Conservation (phyloP, 441 rosid species). For the Jatropha multifida region DNA sequence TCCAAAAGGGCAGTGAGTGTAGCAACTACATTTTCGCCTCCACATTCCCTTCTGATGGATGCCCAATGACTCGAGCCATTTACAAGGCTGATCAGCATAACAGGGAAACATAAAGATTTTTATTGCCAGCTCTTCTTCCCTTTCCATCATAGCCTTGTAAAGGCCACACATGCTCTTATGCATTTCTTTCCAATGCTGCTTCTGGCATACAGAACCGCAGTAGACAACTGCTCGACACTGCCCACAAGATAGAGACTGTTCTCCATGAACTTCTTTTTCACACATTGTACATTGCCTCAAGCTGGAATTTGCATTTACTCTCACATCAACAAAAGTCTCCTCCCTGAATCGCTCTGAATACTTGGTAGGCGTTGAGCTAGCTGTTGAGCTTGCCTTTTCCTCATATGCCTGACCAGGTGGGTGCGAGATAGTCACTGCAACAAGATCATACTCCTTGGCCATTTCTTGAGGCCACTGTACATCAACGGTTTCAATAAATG, state of each 20-base stretch:
- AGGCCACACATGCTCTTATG: conserved; percentile 46
- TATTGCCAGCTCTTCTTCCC: conserved; percentile 49
- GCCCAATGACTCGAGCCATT: conserved; percentile 44
- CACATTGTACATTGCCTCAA: conserved; percentile 41
- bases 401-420: conserved; percentile 63
- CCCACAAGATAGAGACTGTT: conserved; percentile 39
- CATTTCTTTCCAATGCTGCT: conserved; percentile 46
- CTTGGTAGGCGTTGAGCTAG: conserved; percentile 44
- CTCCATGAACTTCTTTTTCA: conserved; percentile 40
- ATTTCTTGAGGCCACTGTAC: conserved; percentile 72
- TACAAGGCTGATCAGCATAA: conserved; percentile 41
- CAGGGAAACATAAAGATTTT: conserved; percentile 44
- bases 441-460: conserved; percentile 49
- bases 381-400: conserved; percentile 43
- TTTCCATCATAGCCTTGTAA: conserved; percentile 51
- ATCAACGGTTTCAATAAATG: conserved; percentile 75
- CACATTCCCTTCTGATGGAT: conserved; percentile 53
- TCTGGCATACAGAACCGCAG: conserved; percentile 39
- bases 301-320: conserved; percentile 28
- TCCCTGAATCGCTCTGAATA: conserved; percentile 40
- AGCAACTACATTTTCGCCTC: conserved; percentile 49
- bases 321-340: conserved; percentile 33
- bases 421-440: conserved; percentile 67
- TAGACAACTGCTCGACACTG: conserved; percentile 39
- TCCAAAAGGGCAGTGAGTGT: conserved; percentile 47